Evolutionary conservation across 2,329 filamentous ascomycete genomes (phyloP).

Genomic region (Escovopsis weberi): DNA sequence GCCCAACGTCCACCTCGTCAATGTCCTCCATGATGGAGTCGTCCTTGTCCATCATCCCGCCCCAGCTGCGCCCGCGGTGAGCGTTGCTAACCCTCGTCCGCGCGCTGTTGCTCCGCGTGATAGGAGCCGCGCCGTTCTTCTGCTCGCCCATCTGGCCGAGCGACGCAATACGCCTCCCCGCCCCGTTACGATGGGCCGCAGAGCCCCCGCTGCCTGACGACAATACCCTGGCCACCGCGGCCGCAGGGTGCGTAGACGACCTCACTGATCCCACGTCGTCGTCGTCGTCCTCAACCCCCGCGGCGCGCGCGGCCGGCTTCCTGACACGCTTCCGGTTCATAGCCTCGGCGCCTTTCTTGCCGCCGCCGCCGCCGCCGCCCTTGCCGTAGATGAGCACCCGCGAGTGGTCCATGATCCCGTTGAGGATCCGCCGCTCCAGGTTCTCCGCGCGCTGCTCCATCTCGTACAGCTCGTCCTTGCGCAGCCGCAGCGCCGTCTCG

Average conservation of each 20-base stretch:
- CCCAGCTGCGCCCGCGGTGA: conserved; percentile 57
- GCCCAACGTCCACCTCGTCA: conserved; percentile 17
- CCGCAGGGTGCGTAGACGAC: conserved; percentile 31
- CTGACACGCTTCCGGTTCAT: conserved; percentile 45
- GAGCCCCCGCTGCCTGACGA: conserved; percentile 33
- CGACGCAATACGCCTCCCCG: conserved; percentile 71
- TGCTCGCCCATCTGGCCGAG: conserved; percentile 82
- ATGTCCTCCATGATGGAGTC: conserved; percentile 44
- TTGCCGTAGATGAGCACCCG: conserved; percentile 70
- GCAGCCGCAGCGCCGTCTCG: conserved; percentile 76
- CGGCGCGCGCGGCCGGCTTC: conserved; percentile 17
- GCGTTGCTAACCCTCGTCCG: conserved; percentile 37
- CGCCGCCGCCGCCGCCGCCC: conserved; percentile 43
- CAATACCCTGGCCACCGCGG: conserved; percentile 29
- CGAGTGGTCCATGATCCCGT: conserved; percentile 93
- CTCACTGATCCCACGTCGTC: conserved; percentile 12
- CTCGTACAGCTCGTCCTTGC: conserved; percentile 76
- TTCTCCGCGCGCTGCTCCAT: conserved; percentile 85
- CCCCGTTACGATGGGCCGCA: conserved; percentile 34
- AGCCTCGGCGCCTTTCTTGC: conserved; percentile 31
- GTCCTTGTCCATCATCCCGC: conserved; percentile 32
- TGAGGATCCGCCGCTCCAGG: conserved; percentile 81
- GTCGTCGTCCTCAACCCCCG: conserved; percentile 5
- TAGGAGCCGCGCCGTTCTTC: conserved; percentile 33
- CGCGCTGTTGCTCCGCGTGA: conserved; percentile 66